phyloP scores from a whole-genome alignment of 495 filamentous ascomycete species.

The Oleoguttula mirabilis region DNA sequence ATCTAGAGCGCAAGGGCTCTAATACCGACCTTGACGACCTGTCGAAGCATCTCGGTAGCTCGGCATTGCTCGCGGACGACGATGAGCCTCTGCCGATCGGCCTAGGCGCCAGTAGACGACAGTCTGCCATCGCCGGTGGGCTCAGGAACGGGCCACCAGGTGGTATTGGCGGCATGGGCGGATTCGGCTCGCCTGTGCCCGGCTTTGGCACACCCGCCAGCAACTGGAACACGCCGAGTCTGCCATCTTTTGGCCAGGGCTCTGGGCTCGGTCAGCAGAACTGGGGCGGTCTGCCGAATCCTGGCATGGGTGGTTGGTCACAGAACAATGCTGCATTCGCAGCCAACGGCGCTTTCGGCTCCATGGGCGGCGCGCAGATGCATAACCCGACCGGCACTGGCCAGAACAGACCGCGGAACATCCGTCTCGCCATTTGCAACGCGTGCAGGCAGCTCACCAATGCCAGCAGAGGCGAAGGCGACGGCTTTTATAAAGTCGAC shows the following conservation, averaged over 20 bases:
- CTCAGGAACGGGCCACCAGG: background rate
- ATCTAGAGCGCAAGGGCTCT: conserved; percentile 28
- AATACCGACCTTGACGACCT: conserved; percentile 56
- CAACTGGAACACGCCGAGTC: conserved; percentile 25
- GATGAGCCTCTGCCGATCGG: conserved; percentile 42
- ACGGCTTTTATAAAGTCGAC: conserved; percentile 56
- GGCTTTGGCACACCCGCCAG: conserved; percentile 19
- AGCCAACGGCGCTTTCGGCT: conserved; percentile 36
- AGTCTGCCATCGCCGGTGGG: conserved; percentile 7
- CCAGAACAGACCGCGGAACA: conserved; percentile 40
- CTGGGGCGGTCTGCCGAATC: conserved; percentile 19
- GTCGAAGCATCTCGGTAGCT: conserved; percentile 79
- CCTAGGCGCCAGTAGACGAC: conserved; percentile 20
- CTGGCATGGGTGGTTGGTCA: conserved; percentile 35
- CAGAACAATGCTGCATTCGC: conserved; percentile 39
- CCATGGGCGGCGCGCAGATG: conserved; percentile 24
- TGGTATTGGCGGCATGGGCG: conserved; percentile 10
- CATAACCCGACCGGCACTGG: conserved; percentile 14
- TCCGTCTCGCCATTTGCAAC: conserved; percentile 47
- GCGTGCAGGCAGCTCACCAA: conserved; percentile 47
- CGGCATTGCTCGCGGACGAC: conserved; percentile 76
- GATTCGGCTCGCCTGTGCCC: conserved; percentile 5
- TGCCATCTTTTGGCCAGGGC: conserved; percentile 20
- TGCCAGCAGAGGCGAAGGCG: conserved; percentile 25
- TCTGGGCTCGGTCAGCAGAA: conserved; percentile 10